Percentiles rank a stretch among this genome's conserved stretches.
These are phyloP conservation scores for Knoxia roxburghii DNA, from an alignment of 257 asterid species.

Conservation along the genomic window DNA sequence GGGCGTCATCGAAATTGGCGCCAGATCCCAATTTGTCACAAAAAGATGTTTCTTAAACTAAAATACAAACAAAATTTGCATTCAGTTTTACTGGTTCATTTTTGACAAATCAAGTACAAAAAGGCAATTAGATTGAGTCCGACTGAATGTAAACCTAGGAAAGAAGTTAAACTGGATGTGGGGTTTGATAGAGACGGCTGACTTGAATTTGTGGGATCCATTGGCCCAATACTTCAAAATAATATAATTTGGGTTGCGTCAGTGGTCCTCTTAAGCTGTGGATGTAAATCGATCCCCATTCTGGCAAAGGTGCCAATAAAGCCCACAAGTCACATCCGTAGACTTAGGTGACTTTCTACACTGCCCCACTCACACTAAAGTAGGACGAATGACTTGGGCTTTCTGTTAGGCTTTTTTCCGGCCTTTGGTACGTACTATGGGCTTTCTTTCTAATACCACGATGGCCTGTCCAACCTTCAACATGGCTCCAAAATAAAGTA, in stretches of 20 bases:
- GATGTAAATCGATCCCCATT: neutral
- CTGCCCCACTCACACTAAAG: too few species aligned
- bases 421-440: neutral
- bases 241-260: neutral
- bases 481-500: too few species aligned
- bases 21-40: too few species aligned
- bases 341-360: neutral
- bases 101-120: too few species aligned
- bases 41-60: too few species aligned
- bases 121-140: neutral
- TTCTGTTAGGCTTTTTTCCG: neutral
- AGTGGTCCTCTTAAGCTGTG: neutral
- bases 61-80: too few species aligned
- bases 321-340: constrained; percentile 1
- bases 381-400: too few species aligned
- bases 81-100: too few species aligned
- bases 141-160: neutral
- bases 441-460: neutral
- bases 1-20: too few species aligned
- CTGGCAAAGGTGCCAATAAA: neutral
- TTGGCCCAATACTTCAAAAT: neutral
- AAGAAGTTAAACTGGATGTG: neutral
- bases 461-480: too few species aligned
- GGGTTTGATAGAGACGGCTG: neutral
- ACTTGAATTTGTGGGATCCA: neutral